Evolutionary conservation across 2,329 filamentous ascomycete genomes (phyloP).

Genomic region (Claviceps arundinis): DNA sequence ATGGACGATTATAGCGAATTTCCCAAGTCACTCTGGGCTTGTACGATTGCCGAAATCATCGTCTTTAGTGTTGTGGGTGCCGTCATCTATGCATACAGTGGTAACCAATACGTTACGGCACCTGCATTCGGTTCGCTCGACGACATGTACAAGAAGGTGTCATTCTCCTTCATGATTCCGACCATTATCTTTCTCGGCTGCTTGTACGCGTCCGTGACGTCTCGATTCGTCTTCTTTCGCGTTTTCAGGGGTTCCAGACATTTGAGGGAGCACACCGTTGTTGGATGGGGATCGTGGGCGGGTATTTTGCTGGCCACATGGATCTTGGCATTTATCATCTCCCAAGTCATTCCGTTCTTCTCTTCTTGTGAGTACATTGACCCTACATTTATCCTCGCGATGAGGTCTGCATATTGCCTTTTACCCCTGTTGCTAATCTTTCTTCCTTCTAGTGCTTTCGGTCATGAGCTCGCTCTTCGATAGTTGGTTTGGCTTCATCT

Average conservation of each 20-base stretch:
- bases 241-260: constrained; percentile 69
- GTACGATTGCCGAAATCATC: constrained; percentile 77
- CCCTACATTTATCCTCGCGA: not conserved
- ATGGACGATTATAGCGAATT: constrained; percentile 51
- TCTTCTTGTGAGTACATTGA: constrained; percentile 43
- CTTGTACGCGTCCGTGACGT: constrained; percentile 79
- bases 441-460: constrained; percentile 34
- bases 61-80: constrained; percentile 73
- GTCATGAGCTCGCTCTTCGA: constrained; percentile 84
- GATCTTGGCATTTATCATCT: constrained; percentile 84
- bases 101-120: constrained; percentile 75
- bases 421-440: not conserved
- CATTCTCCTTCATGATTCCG: constrained; percentile 91
- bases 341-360: constrained; percentile 90
- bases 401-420: not conserved
- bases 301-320: constrained; percentile 58
- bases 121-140: constrained; percentile 79
- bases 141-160: constrained; percentile 70
- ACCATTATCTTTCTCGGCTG: constrained; percentile 88
- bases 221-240: constrained; percentile 85
- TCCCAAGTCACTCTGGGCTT: constrained; percentile 82
- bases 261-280: constrained; percentile 64
- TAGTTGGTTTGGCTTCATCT: constrained; percentile 90
- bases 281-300: constrained; percentile 71
- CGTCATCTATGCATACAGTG: constrained; percentile 76